Base-by-base conservation (phyloP, 2,329 filamentous ascomycete species). In the Zasmidium angulare region DNA sequence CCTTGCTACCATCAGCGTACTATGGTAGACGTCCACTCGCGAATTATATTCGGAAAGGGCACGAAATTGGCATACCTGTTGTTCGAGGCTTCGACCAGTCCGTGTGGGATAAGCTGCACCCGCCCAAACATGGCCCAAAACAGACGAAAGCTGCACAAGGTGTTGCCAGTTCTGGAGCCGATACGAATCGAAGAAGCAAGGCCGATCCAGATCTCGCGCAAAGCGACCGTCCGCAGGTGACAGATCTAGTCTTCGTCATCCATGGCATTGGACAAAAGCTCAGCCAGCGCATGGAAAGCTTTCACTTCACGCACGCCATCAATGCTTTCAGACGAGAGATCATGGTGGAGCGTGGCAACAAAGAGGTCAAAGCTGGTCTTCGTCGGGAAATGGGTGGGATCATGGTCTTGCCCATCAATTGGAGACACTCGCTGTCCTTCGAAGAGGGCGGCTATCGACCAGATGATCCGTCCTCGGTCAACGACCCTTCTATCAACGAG, bases 191-290 rank as follows among this genome's bases (percentile, higher is more conserved):
- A 23, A 68, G 78, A 53, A 72, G 77, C 49, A 75, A 76, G 63
- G 66, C 68, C 1, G 79, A 81, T 86, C 87, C 74, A 67, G 79
- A 64, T 82, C 87, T 69, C 89, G 91, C 76, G 76, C 82, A 71
- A 78, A 84, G 66, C 81, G 91, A 72, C 82, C 86, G 71, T 24
- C 86, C 86, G 1, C 86, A 87, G 61, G 90, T 96, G 3, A 93
- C 89, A 0, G 95, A 99, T 70, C 80, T 99, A 7, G 85, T 98
- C 1, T 81, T 99, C 3, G 91, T 98, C 10, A 90, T 95, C 47
- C 95, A 99, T 70, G 95, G 95, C 1, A 98, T 99, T 64, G 95
- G 95, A 0, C 95, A 99, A 74, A 98, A 99, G 73, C 83, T 98
- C 52, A 96, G 93, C 0, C 92, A 99, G 72, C 84, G 93, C 12